Percentiles rank a stretch among this genome's conserved stretches.
phyloP scores from a whole-genome alignment of 2,329 filamentous ascomycete genomes.

The Ceratocystis papillata region DNA sequence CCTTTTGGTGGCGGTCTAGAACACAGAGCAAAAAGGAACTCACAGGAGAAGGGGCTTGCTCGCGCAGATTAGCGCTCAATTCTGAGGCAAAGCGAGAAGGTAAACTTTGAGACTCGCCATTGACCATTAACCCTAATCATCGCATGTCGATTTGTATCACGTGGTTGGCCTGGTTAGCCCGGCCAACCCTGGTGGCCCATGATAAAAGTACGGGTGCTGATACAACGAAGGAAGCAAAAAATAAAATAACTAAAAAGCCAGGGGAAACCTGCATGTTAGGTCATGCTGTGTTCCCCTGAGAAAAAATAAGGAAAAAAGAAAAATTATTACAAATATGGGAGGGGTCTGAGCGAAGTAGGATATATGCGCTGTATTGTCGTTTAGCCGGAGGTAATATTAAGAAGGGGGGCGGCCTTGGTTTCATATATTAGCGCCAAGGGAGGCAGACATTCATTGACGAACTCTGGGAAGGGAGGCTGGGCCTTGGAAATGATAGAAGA shows the following conservation, averaged over 20 bases:
- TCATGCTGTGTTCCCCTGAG: neutral
- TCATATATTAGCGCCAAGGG: conserved; percentile 18
- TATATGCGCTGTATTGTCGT: conserved; percentile 1
- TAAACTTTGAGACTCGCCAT: neutral
- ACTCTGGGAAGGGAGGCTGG: neutral
- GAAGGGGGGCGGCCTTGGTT: conserved; percentile 13
- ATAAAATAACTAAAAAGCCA: neutral
- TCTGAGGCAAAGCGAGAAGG: conserved; percentile 8
- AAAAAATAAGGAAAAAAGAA: neutral
- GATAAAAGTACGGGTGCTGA: neutral
- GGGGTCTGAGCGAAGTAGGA: conserved; percentile 3
- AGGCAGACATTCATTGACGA: neutral
- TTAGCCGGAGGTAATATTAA: conserved; percentile 19
- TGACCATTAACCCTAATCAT: neutral
- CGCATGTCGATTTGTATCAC: neutral
- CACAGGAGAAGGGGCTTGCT: neutral
- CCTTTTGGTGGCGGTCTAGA: neutral
- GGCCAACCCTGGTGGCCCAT: neutral
- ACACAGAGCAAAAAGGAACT: neutral
- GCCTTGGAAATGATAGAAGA: neutral
- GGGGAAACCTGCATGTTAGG: neutral
- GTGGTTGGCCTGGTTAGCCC: neutral
- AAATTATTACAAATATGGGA: neutral
- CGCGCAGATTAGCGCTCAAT: conserved; percentile 8
- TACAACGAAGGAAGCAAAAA: neutral